Evolutionary conservation across 2,329 filamentous ascomycete genomes (phyloP).

Genomic region (Exophiala sp.): DNA sequence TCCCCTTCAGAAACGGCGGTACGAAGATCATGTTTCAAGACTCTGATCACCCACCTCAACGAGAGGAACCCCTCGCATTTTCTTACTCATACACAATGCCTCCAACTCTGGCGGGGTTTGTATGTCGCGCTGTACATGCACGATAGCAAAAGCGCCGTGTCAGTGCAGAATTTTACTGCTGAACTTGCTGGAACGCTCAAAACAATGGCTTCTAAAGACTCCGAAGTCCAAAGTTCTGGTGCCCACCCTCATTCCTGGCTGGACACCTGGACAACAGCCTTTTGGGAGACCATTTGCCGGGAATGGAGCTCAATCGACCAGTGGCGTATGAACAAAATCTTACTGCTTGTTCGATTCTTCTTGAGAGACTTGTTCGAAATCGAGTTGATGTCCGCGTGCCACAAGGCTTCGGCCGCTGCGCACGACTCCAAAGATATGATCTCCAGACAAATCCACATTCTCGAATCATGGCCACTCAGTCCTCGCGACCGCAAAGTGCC

Average conservation of each 20-base stretch:
- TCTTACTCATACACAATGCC: conserved; percentile 23
- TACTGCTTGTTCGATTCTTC: conserved; percentile 72
- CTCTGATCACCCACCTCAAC: conserved; percentile 20
- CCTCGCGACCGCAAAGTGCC: conserved; percentile 58
- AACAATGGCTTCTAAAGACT: conserved; percentile 17
- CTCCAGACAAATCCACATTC: conserved; percentile 20
- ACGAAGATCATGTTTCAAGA: conserved; percentile 21
- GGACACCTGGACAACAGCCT: conserved; percentile 42
- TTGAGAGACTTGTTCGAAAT: conserved; percentile 24
- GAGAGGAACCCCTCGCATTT: conserved; percentile 13
- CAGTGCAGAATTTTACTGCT: conserved; percentile 25
- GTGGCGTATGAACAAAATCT: conserved; percentile 85
- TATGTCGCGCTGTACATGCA: conserved; percentile 30
- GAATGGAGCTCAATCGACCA: conserved; percentile 72
- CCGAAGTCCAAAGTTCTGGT: background rate
- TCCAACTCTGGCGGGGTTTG: conserved; percentile 29
- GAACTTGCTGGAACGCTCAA: conserved; percentile 21
- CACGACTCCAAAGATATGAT: conserved; percentile 22
- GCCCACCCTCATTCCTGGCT: conserved; percentile 12
- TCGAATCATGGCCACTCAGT: conserved; percentile 39
- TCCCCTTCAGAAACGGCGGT: conserved; percentile 16
- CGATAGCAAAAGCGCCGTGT: conserved; percentile 26
- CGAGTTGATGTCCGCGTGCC: conserved; percentile 10
- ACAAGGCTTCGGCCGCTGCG: conserved; percentile 16
- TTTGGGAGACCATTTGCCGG: conserved; percentile 67